Conservation (phyloP, 2,329 filamentous ascomycete genomes). For the Colletotrichum plurivorum region DNA sequence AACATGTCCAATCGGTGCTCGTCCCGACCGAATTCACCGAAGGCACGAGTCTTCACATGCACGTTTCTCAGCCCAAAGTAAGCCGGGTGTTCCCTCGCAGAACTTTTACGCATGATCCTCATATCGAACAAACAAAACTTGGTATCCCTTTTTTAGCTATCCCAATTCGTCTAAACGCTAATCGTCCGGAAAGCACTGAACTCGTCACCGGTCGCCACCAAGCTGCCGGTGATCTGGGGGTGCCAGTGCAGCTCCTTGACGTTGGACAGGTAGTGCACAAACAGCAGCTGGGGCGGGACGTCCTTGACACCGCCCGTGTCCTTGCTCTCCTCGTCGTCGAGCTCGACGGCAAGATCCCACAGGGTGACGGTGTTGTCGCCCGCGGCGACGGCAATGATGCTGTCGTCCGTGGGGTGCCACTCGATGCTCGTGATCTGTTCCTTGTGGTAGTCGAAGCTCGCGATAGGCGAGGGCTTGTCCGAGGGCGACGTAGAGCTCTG, state of each 20-base stretch:
- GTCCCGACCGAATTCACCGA: not conserved
- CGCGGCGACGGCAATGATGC: conserved; percentile 91
- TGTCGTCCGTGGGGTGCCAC: conserved; percentile 98
- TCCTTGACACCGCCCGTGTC: conserved; percentile 90
- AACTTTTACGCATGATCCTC: conserved; percentile 3
- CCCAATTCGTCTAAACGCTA: conserved; percentile 72
- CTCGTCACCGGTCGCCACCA: conserved; percentile 91
- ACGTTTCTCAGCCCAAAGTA: conserved; percentile 2
- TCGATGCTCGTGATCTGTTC: conserved; percentile 96
- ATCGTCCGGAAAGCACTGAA: conserved; percentile 91
- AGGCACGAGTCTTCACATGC: conserved; percentile 5
- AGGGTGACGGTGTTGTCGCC: conserved; percentile 95
- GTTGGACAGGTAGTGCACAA: conserved; percentile 95
- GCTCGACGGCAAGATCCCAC: conserved; percentile 96
- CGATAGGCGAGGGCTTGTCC: conserved; percentile 83
- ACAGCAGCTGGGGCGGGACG: conserved; percentile 93
- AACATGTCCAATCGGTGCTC: conserved; percentile 10
- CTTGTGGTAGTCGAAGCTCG: conserved; percentile 94
- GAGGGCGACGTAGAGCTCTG: conserved; percentile 61
- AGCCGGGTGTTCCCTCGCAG: not conserved
- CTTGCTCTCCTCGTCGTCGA: conserved; percentile 96
- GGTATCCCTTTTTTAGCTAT: conserved; percentile 38
- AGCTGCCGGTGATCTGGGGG: conserved; percentile 89
- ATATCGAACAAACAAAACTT: conserved; percentile 33
- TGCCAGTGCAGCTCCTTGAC: conserved; percentile 99